Base-by-base conservation (phyloP, 306 rosid genomes). In the Cicer cuneatum region DNA sequence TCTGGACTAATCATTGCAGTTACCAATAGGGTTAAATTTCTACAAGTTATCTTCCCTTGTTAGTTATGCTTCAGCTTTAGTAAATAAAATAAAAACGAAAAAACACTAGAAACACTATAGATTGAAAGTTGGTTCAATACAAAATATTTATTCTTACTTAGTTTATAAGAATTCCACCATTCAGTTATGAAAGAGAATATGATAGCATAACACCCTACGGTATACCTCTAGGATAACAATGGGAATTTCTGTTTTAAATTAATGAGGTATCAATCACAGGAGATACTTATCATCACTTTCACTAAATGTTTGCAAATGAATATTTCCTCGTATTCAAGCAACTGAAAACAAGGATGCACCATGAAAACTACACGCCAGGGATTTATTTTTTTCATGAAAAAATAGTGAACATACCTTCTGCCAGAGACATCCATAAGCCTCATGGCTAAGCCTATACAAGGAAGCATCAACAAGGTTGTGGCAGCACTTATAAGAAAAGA, bases 401-500 rank as follows among this genome's bases (percentile, higher is more conserved):
- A 42, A 10, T 18, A 40, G 58, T 19, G 1, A 10, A 7, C 42
- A 8, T 56, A 90, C 96, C 97, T 85, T 87, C 97, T 81, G 66
- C 97, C 97, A 10, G 90, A 1, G 77, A 83, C 51, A 80, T 91
- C 97, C 97, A 91, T 80, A 80, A 91, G 90, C 82, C 79, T 87
- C 89, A 91, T 91, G 72, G 79, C 94, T 53, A 91, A 2, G 68
- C 41, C 88, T 60, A 91, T 91, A 73, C 87, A 87, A 4, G 97
- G 94, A 86, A 91, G 97, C 92, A 90, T 90, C 85, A 90, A 81
- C 57, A 90, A 79, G 75, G 96, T 88, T 74, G 96, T 90, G 70
- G 89, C 18, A 62, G 89, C 92, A 84, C 97, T 91, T 62, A 91
- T 83, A 46, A 91, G 92, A 80, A 91, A 85, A 5, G 97, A 91